These are phyloP conservation scores for Naganishia albida DNA, from an alignment of 1,284 basidiomycete genomes.

Conservation along the genomic window DNA sequence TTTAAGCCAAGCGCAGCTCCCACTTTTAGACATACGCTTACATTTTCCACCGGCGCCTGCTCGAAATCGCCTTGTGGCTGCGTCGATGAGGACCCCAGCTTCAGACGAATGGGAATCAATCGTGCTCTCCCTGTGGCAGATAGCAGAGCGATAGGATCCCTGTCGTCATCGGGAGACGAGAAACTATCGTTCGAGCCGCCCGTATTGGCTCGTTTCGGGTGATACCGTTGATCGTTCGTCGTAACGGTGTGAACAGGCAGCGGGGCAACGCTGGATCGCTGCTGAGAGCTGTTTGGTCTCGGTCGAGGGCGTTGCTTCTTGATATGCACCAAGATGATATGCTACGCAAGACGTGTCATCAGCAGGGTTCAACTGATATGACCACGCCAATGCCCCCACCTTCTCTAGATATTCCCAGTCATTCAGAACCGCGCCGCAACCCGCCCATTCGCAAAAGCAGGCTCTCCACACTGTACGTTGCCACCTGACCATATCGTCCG, in stretches of 20 bases:
- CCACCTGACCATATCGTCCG: constrained; percentile 2
- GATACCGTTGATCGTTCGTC: background rate
- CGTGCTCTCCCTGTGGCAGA: background rate
- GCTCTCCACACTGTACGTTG: constrained; percentile 22
- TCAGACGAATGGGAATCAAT: background rate
- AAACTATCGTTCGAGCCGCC: background rate
- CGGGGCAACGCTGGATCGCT: background rate
- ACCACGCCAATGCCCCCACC: too few relatives aligned
- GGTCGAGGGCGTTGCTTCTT: constrained; percentile 20
- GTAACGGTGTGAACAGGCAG: background rate
- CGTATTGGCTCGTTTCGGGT: background rate
- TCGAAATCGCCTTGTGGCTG: background rate
- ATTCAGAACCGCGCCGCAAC: constrained; percentile 17
- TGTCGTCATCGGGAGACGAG: constrained; percentile 3
- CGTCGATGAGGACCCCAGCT: background rate
- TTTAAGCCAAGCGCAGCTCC: background rate
- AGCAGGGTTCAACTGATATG: too few relatives aligned
- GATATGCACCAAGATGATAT: constrained; percentile 9
- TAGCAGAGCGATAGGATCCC: constrained; percentile 16
- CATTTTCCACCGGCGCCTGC: background rate
- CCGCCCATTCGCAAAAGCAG: constrained; percentile 23
- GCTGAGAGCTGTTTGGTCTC: constrained; percentile 2
- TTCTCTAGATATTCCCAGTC: constrained; percentile 15
- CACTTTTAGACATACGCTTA: background rate
- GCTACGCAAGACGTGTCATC: background rate